Conservation (phyloP, 2,329 filamentous ascomycete genomes). For the Neofusicoccum umdonicola region DNA sequence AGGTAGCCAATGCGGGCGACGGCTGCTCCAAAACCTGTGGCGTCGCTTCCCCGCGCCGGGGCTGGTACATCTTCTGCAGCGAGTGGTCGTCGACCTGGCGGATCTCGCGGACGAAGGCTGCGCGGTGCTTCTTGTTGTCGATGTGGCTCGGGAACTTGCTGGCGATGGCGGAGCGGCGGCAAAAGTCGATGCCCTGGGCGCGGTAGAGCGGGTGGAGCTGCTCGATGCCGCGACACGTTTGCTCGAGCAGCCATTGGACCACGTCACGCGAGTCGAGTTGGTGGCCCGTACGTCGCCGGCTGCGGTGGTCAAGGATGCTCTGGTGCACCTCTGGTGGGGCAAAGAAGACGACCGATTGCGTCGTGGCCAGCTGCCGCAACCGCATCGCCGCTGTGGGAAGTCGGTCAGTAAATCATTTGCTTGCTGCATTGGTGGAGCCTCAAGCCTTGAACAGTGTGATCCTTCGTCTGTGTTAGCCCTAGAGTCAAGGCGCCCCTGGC, state of each 20-base stretch:
- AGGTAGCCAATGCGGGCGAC: slow-evolving; percentile 3
- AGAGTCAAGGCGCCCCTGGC: slow-evolving; percentile 57
- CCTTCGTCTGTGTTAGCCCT: slow-evolving; percentile 58
- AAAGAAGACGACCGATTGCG: not conserved
- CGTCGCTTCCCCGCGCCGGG: slow-evolving; percentile 17
- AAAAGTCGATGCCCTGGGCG: slow-evolving; percentile 61
- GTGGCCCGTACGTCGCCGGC: slow-evolving; percentile 23
- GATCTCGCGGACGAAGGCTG: slow-evolving; percentile 45
- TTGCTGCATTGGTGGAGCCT: not conserved
- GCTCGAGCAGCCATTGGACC: slow-evolving; percentile 61
- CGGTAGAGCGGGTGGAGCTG: slow-evolving; percentile 59
- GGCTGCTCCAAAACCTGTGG: slow-evolving; percentile 14
- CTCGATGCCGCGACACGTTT: slow-evolving; percentile 60
- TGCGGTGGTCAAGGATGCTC: slow-evolving; percentile 53
- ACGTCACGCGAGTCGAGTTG: slow-evolving; percentile 51
- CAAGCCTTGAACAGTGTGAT: slow-evolving; percentile 59
- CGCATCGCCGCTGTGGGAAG: slow-evolving; percentile 65
- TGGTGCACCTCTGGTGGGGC: slow-evolving; percentile 51
- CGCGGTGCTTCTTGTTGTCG: slow-evolving; percentile 36
- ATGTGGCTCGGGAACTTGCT: slow-evolving; percentile 42
- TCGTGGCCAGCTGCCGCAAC: slow-evolving; percentile 42
- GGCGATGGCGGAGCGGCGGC: slow-evolving; percentile 53
- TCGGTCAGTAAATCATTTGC: slow-evolving; percentile 13
- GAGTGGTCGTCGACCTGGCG: slow-evolving; percentile 56
- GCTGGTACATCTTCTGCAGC: slow-evolving; percentile 57